Conservation (phyloP, 2,329 filamentous ascomycete species). For the Colletotrichum eremochloae region DNA sequence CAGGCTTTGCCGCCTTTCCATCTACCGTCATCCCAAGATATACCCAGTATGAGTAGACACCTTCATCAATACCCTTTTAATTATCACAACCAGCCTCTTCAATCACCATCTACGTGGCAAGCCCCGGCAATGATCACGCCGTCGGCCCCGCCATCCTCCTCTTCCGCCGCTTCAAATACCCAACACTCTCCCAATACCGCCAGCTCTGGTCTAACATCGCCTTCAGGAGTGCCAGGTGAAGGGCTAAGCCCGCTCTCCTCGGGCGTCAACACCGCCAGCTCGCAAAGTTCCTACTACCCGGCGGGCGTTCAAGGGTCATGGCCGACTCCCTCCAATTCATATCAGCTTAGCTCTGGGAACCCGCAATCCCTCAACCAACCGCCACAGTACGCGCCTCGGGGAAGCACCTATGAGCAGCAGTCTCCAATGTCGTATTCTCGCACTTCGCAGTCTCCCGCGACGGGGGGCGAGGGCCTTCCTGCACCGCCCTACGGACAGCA, state of each 20-base stretch:
- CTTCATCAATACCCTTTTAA: constrained; percentile 44
- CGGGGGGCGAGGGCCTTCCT: constrained; percentile 71
- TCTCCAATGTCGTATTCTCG: constrained; percentile 60
- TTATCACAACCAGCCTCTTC: constrained; percentile 29
- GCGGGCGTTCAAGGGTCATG: constrained; percentile 67
- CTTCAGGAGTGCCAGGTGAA: constrained; percentile 67
- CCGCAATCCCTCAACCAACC: constrained; percentile 46
- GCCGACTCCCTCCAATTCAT: constrained; percentile 66
- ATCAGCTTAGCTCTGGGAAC: constrained; percentile 69
- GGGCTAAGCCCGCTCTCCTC: constrained; percentile 73
- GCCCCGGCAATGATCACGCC: constrained; percentile 31
- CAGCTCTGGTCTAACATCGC: constrained; percentile 67
- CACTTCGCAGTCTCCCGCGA: constrained; percentile 61
- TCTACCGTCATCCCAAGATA: constrained; percentile 71
- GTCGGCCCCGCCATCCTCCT: constrained; percentile 50
- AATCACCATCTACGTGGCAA: constrained; percentile 34
- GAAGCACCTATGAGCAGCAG: constrained; percentile 60
- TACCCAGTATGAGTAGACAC: constrained; percentile 58
- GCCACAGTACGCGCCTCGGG: constrained; percentile 26
- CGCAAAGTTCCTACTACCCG: constrained; percentile 63
- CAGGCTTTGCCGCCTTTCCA: constrained; percentile 78
- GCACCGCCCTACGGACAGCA: constrained; percentile 77
- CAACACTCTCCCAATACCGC: constrained; percentile 52
- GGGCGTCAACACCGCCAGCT: constrained; percentile 71
- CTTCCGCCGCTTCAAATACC: constrained; percentile 65